Base-by-base conservation (phyloP, 23 red algal species). In the Gracilaria caudata region DNA sequence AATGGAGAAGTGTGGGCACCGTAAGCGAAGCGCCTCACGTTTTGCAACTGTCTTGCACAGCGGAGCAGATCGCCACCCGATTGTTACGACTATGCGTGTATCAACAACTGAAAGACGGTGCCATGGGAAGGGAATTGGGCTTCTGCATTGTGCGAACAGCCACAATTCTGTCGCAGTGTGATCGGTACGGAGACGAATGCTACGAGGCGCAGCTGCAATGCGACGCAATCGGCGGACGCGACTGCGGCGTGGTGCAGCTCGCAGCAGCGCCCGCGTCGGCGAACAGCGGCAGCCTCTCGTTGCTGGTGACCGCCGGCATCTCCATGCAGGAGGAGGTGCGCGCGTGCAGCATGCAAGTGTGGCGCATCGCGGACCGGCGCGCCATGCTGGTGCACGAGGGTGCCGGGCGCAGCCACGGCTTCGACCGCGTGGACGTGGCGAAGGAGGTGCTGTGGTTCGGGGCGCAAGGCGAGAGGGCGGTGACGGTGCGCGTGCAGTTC, bases 281-380 rank as follows among this genome's bases (percentile, higher is more conserved):
- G 17, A 6, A 5, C 4, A n/a, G 70, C 37, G 37, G 43, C 9
- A 5, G 21, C 5, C 7, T 75, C 39, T 75, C 70, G 21, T 7
- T 75, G 43, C 20, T 5, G 0, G 39, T 75, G 7, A 75, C 39
- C 29, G 70, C 70, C 1, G 70, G 70, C 24, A 47, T 47, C 21
- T 75, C 70, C 20, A 75, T 75, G 70, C 70, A 28, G 38, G 25
- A 47, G 39, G 70, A 75, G 43, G 40, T 47, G 70, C 70, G 70
- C 13, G 70, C n/a, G 1, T 25, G 39, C 3, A 20, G 21, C 0
- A 46, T 75, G 70, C 39, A 75, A 40, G 12, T 75, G 70, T 75
- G 70, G 70, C 37, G 43, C 20, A 40, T 75, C 19, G 70, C 70
- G 24, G 70, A 49, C 8, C 70, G 70, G 3, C 0, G 33, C 5